Evolutionary conservation across 2,329 filamentous ascomycete species (phyloP).

Genomic region (Phoma sp.): DNA sequence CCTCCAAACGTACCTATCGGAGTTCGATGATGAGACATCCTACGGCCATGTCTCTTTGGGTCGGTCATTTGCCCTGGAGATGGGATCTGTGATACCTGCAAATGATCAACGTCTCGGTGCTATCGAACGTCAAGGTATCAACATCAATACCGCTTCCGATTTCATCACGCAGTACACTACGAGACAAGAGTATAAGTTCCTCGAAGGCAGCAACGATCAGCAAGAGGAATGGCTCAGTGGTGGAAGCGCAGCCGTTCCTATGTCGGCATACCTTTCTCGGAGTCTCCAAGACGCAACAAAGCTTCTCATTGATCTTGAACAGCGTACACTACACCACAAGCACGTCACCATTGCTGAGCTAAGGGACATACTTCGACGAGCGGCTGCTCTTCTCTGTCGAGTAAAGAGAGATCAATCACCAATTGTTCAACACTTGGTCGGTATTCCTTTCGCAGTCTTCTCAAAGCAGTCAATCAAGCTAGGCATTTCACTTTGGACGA

Average conservation of each 20-base stretch:
- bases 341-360: constrained; percentile 75
- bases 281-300: constrained; percentile 60
- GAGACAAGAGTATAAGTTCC: constrained; percentile 91
- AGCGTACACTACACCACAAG: constrained; percentile 71
- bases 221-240: constrained; percentile 68
- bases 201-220: constrained; percentile 74
- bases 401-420: constrained; percentile 76
- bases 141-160: constrained; percentile 91
- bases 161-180: constrained; percentile 98
- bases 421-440: constrained; percentile 85
- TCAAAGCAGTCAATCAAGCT: constrained; percentile 95
- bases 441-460: constrained; percentile 90
- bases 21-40: constrained; percentile 87
- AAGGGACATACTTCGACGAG: constrained; percentile 80
- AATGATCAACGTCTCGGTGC: constrained; percentile 85
- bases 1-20: constrained; percentile 93
- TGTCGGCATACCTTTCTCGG: constrained; percentile 35
- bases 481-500: constrained; percentile 94
- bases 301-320: constrained; percentile 75
- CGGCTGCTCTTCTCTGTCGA: constrained; percentile 84
- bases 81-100: constrained; percentile 83
- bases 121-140: constrained; percentile 75
- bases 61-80: constrained; percentile 90
- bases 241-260: constrained; percentile 32
- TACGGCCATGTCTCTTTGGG: constrained; percentile 93